Evolutionary conservation across 2,329 filamentous ascomycete genomes (phyloP), one percentile per base, ranked within the genome.

Genomic region (Xylaria sp.): DNA sequence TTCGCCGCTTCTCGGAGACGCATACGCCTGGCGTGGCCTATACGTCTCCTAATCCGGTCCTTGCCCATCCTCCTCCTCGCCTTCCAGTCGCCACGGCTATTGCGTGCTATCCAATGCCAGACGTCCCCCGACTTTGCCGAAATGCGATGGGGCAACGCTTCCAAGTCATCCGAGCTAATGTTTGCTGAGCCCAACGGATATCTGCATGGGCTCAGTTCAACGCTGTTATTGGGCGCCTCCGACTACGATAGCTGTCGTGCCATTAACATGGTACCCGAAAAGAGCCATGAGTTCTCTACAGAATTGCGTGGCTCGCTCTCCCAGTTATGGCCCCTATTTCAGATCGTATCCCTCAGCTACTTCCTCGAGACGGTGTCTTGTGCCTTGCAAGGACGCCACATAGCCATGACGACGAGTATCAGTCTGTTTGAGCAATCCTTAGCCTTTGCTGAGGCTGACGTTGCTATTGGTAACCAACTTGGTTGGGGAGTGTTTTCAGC

Each of bases 351-450:
- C 60, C 71, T 90, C 1, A 92, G 91, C 66, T 91, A 96, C 71
- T 93, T 97, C 67, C 77, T 96, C 18, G 94, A 97, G 74, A 94
- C 91, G 0, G 76, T 97, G 8, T 88, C 89, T 3, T 96, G 91
- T 72, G 91, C 93, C 8, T 82, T 97, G 5, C 91, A 96, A 72
- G 93, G 93, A 37, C 85, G 89, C 2, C 83, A 85, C 2, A 83
- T 91, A 0, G 84, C 89, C 63, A 88, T 90, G 0, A 94, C 97
- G 75, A 95, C 91, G 1, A 92, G 92, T 16, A 96, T 97, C 90
- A 96, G 92, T 0, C 83, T 97, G 1, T 96, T 97, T 69, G 94
- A 99, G 72, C 92, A 97, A 70, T 97, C 92, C 0, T 80, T 99
- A 7, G 93, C 93, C 2, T 99, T 97, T 76, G 91, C 93, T 9